Conservation (phyloP, 2,329 filamentous ascomycete genomes). For the Aspergillus sp. region DNA sequence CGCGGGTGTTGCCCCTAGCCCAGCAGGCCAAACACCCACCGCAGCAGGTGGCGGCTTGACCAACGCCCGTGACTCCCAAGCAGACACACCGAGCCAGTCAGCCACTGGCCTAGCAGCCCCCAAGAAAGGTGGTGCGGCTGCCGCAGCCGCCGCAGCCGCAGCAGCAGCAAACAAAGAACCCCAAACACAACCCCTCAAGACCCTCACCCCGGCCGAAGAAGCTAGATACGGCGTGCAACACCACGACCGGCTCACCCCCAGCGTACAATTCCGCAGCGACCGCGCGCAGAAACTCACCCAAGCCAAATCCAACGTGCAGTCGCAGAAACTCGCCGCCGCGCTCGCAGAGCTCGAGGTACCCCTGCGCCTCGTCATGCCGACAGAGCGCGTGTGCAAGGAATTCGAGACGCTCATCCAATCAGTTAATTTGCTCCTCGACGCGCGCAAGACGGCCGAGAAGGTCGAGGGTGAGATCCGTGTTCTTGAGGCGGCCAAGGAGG, state of each 20-base stretch:
- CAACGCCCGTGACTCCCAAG: slow-evolving; percentile 28
- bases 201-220: slow-evolving; percentile 68
- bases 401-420: slow-evolving; percentile 42
- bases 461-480: slow-evolving; percentile 42
- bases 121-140: slow-evolving; percentile 30
- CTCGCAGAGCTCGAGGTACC: slow-evolving; percentile 42
- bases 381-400: slow-evolving; percentile 42
- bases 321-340: slow-evolving; percentile 40
- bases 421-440: slow-evolving; percentile 41
- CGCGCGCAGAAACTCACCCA: slow-evolving; percentile 43
- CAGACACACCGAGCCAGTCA: slow-evolving; percentile 27
- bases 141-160: slow-evolving; percentile 25
- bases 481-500: slow-evolving; percentile 35
- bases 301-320: slow-evolving; percentile 44
- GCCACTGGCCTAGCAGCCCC: slow-evolving; percentile 14
- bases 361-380: slow-evolving; percentile 42
- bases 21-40: slow-evolving; percentile 46
- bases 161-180: slow-evolving; percentile 32
- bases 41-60: slow-evolving; percentile 21
- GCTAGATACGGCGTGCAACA: slow-evolving; percentile 73
- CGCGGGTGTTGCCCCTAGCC: slow-evolving; percentile 29
- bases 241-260: slow-evolving; percentile 75
- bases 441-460: slow-evolving; percentile 41
- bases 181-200: slow-evolving; percentile 52
- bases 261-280: slow-evolving; percentile 77